Evolutionary conservation across 2,329 filamentous ascomycete genomes (phyloP), one percentile per base, ranked within the genome.

Genomic region (Cytospora mali): DNA sequence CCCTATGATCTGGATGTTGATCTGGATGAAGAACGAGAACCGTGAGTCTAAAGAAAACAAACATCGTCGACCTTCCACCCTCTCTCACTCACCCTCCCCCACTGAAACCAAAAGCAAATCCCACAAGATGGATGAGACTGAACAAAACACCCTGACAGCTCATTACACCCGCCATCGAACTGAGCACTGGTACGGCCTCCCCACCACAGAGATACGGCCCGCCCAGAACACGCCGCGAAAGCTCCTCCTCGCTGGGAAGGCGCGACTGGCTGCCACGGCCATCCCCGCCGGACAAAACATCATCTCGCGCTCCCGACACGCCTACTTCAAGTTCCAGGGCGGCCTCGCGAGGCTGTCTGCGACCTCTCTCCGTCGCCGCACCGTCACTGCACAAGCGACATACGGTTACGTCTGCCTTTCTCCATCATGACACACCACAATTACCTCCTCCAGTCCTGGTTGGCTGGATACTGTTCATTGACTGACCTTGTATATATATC

Each of bases 1-100:
- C 10, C 55, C 55, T 16, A 46, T 57, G 25, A 11, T 57, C 5
- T 57, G 55, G 55, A 49, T 57, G 18, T n/a, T 57, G 25, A 31
- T 27, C 27, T 27, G 25, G 42, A 50, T 50, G 42, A 42, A 42
- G 6, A 50, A 57, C 42, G 42, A 27, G 42, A 57, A 57, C 11
- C 18, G 39, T 27, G 28, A 57, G 42, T 28, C 10, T 4, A 35
- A 11, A 14, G n/a, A n/a, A n/a, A n/a, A n/a, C n/a, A n/a, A n/a
- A n/a, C n/a, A n/a, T n/a, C n/a, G n/a, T n/a, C n/a, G n/a, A n/a
- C n/a, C n/a, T n/a, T n/a, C n/a, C n/a, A n/a, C n/a, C n/a, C n/a
- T n/a, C n/a, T n/a, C n/a, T n/a, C n/a, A n/a, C n/a, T n/a, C n/a
- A n/a, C n/a, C n/a, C n/a, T n/a, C n/a, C n/a, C n/a, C n/a, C n/a